Conservation (phyloP, 1,284 basidiomycete species). For the Takashimella koratensis region DNA sequence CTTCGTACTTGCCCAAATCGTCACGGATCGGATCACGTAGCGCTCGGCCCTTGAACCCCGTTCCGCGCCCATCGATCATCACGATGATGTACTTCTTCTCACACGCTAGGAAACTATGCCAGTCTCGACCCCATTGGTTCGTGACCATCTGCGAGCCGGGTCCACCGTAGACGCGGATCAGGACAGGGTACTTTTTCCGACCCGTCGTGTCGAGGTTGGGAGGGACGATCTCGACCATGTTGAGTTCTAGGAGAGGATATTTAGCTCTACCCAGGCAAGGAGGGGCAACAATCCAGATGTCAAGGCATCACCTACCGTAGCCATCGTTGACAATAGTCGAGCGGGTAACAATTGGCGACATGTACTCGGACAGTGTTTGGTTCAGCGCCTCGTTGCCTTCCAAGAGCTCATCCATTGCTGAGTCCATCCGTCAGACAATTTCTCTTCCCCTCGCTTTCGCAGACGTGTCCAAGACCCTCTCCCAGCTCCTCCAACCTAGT, state of each 20-base stretch:
- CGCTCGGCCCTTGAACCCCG: conserved; percentile 79
- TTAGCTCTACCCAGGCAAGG: no score
- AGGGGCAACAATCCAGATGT: no score
- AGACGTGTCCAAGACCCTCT: no score
- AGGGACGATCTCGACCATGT: conserved; percentile 84
- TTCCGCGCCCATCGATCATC: conserved; percentile 87
- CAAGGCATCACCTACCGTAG: conserved; percentile 64
- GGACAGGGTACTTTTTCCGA: conserved; percentile 85
- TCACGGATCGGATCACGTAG: conserved; percentile 79
- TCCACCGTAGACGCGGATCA: conserved; percentile 90
- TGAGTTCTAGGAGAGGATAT: conserved; percentile 60
- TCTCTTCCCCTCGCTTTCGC: no score
- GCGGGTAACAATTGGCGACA: conserved; percentile 65
- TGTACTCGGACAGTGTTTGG: conserved; percentile 64
- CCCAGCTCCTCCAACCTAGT: no score
- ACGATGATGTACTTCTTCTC: conserved; percentile 81
- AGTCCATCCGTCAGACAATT: no score
- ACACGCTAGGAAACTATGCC: conserved; percentile 82
- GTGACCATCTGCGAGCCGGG: conserved; percentile 77
- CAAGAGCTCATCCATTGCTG: conserved; percentile 51
- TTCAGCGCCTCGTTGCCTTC: conserved; percentile 72
- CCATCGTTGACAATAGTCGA: conserved; percentile 73
- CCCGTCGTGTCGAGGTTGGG: conserved; percentile 88
- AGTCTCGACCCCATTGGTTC: conserved; percentile 65
- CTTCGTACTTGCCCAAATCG: conserved; percentile 81